Conservation (phyloP, 257 asterid species). For the Leptodermis oblonga region DNA sequence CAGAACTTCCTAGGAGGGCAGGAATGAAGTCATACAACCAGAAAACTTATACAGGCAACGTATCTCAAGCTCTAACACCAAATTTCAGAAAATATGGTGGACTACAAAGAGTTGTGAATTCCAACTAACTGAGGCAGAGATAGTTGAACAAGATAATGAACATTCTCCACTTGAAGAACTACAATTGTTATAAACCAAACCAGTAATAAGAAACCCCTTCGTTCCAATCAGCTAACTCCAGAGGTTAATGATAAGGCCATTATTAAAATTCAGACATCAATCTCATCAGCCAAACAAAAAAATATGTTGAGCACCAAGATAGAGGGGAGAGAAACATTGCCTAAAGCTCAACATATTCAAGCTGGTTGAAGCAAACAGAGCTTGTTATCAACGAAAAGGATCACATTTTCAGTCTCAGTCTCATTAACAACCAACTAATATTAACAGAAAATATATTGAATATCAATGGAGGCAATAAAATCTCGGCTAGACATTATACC, state of each 20-base stretch:
- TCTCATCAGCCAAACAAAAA: not conserved
- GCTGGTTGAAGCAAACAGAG: not conserved
- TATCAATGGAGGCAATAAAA: not conserved
- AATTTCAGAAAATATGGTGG: not conserved
- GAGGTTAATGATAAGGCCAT: not conserved
- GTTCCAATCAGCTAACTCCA: not conserved
- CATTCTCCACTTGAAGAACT: not conserved
- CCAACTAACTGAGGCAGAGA: not conserved
- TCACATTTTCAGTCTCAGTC: not conserved
- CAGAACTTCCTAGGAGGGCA: not conserved
- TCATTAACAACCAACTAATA: not conserved
- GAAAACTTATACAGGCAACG: not conserved
- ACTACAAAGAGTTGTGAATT: not conserved
- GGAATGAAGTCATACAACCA: not conserved
- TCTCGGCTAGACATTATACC: constrained; percentile 13
- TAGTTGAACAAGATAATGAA: not conserved
- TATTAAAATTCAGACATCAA: not conserved
- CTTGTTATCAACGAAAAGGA: not conserved
- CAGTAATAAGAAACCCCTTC: not conserved
- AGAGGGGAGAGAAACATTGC: not conserved
- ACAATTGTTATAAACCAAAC: not conserved
- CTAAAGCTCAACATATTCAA: not conserved
- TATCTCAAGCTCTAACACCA: not conserved
- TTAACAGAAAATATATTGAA: not conserved
- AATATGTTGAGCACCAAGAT: not conserved